Evolutionary conservation across 768 basidiomycete species (phyloP).

Genomic region (Kwoniella dendrophila): DNA sequence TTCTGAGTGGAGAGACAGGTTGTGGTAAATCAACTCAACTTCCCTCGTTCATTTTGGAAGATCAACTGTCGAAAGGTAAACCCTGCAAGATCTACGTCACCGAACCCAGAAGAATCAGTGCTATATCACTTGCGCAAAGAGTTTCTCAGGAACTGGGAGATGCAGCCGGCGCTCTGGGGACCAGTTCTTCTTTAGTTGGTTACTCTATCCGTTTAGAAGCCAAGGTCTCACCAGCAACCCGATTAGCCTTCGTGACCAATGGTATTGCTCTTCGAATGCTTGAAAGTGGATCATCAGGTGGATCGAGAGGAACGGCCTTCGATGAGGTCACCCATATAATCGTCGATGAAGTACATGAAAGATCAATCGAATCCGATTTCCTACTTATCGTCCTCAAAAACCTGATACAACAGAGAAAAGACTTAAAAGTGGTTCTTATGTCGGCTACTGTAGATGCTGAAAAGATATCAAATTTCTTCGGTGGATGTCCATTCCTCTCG

Average conservation of each 20-base stretch:
- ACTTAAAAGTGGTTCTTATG: conserved; percentile 94
- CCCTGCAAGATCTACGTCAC: conserved; percentile 91
- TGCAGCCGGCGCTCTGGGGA: conserved; percentile 71
- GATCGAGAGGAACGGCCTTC: conserved; percentile 75
- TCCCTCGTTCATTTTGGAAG: conserved; percentile 89
- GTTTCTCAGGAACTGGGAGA: conserved; percentile 94
- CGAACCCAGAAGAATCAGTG: conserved; percentile 92
- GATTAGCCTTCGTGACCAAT: conserved; percentile 76
- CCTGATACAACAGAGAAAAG: conserved; percentile 70
- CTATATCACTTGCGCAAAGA: conserved; percentile 91
- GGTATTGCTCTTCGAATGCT: conserved; percentile 96
- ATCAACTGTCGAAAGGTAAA: conserved; percentile 75
- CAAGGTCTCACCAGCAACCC: conserved; percentile 74
- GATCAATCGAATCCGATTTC: conserved; percentile 96
- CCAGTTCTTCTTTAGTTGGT: conserved; percentile 76
- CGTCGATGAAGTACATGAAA: conserved; percentile 96
- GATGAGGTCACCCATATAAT: conserved; percentile 98
- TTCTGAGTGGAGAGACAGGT: conserved; percentile 81
- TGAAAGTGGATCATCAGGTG: conserved; percentile 75
- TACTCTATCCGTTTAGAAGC: conserved; percentile 94
- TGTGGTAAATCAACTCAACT: conserved; percentile 97
- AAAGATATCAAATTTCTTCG: conserved; percentile 78
- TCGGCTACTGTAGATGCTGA: conserved; percentile 83
- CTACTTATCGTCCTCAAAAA: conserved; percentile 89
- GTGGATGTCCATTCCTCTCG: conserved; percentile 74